Conservation (phyloP, 306 rosid species). For the Fagus sylvatica region DNA sequence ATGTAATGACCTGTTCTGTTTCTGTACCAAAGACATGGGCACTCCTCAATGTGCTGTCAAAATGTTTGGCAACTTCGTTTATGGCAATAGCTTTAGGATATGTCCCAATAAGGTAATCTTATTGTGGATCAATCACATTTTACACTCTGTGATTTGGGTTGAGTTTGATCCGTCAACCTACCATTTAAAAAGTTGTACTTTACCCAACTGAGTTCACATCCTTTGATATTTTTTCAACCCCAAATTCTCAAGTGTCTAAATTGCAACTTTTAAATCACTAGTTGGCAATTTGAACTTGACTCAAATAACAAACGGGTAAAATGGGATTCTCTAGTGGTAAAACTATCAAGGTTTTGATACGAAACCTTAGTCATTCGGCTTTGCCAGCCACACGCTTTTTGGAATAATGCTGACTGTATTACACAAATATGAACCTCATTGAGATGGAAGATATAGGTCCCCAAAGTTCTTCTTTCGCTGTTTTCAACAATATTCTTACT, state of each 20-base stretch:
- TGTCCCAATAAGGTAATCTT: not conserved
- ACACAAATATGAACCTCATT: not conserved
- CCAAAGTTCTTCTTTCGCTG: constrained; percentile 7
- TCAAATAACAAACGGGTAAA: too few species aligned
- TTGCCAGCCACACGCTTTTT: not conserved
- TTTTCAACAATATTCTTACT: constrained; percentile 21
- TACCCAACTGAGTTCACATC: too few species aligned
- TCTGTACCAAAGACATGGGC: constrained; percentile 13
- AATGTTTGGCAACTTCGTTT: not conserved
- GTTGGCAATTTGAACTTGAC: too few species aligned
- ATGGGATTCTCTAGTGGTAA: too few species aligned
- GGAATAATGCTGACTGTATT: not conserved
- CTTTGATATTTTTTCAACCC: too few species aligned
- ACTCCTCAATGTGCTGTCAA: not conserved
- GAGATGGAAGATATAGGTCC: not conserved
- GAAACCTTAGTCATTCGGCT: not conserved
- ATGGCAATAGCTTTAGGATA: not conserved
- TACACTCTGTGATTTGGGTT: too few species aligned
- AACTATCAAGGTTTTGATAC: not conserved
- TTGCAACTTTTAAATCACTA: too few species aligned
- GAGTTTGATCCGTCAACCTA: too few species aligned
- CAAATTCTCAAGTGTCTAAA: too few species aligned
- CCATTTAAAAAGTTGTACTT: too few species aligned
- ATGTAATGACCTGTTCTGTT: not conserved
- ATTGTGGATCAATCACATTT: not conserved